phyloP scores from a whole-genome alignment of 129 eudicot species.

The Deinandra increscens region DNA sequence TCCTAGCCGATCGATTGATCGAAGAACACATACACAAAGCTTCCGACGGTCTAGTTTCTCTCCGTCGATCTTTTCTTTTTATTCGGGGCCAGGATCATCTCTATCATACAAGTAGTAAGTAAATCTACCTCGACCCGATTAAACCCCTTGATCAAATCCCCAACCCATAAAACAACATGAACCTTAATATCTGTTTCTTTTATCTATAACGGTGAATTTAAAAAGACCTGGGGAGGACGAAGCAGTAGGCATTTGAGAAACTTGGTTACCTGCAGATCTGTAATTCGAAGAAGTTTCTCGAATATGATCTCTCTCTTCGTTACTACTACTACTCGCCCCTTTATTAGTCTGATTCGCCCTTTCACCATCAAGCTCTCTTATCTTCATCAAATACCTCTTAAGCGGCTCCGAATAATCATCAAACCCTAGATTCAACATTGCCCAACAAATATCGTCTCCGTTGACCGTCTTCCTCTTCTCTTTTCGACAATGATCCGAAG shows the following conservation, averaged over 20 bases:
- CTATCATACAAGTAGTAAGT: slow-evolving; percentile 29
- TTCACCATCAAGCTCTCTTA: slow-evolving; percentile 67
- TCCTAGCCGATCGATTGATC: no score
- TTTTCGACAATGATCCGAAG: slow-evolving; percentile 79
- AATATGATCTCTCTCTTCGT: slow-evolving; percentile 38
- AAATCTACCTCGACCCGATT: background rate
- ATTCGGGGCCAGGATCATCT: slow-evolving; percentile 30
- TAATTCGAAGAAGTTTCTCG: slow-evolving; percentile 23
- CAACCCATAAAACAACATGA: slow-evolving; percentile 11
- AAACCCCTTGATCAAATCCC: no score
- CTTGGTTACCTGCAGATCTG: slow-evolving; percentile 39
- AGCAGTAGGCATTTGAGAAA: slow-evolving; percentile 17
- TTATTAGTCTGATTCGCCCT: slow-evolving; percentile 38
- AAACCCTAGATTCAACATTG: slow-evolving; percentile 73
- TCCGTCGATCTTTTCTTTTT: background rate
- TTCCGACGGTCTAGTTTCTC: background rate
- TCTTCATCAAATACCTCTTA: slow-evolving; percentile 63
- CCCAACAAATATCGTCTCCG: slow-evolving; percentile 96
- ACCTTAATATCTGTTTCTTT: slow-evolving; percentile 41
- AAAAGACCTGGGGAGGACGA: slow-evolving; percentile 32
- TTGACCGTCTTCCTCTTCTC: slow-evolving; percentile 89
- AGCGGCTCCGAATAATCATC: slow-evolving; percentile 62
- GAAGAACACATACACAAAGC: no score
- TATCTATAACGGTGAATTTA: slow-evolving; percentile 32
- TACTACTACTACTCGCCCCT: slow-evolving; percentile 35